Evolutionary conservation across 2,329 filamentous ascomycete genomes (phyloP).

Genomic region (Dryadomyces quercivorus): DNA sequence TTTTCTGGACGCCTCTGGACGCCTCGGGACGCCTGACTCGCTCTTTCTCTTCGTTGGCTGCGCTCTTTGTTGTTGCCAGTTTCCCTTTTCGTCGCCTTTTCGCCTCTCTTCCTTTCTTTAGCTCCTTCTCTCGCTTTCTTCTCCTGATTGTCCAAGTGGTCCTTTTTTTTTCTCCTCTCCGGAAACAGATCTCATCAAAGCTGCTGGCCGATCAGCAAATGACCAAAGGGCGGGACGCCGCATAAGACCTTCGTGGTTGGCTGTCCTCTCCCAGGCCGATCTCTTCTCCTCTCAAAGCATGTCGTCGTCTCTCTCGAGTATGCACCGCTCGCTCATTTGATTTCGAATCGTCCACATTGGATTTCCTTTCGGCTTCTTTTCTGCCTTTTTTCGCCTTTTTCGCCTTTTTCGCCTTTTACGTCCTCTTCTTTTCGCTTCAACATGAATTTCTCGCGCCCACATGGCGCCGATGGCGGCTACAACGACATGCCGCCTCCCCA

Average conservation of each 20-base stretch:
- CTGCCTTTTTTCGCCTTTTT: too few relatives aligned
- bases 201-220: neutral
- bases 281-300: neutral
- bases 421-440: too few relatives aligned
- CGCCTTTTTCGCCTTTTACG: too few relatives aligned
- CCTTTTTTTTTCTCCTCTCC: neutral
- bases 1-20: neutral
- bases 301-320: neutral
- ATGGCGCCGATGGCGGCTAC: neutral
- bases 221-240: neutral
- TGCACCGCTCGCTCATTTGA: too few relatives aligned
- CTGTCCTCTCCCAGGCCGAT: neutral
- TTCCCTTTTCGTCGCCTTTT: conserved; percentile 1
- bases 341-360: too few relatives aligned
- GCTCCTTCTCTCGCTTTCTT: neutral
- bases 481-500: neutral
- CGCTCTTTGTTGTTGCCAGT: conserved; percentile 1
- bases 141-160: neutral
- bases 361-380: too few relatives aligned
- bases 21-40: too few relatives aligned
- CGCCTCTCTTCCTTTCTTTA: neutral
- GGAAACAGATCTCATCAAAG: neutral
- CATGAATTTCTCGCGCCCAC: neutral
- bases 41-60: neutral
- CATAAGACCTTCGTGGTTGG: too few relatives aligned